Base-by-base conservation (phyloP, 441 rosid genomes). In the Bocquillonia castaneifolia region DNA sequence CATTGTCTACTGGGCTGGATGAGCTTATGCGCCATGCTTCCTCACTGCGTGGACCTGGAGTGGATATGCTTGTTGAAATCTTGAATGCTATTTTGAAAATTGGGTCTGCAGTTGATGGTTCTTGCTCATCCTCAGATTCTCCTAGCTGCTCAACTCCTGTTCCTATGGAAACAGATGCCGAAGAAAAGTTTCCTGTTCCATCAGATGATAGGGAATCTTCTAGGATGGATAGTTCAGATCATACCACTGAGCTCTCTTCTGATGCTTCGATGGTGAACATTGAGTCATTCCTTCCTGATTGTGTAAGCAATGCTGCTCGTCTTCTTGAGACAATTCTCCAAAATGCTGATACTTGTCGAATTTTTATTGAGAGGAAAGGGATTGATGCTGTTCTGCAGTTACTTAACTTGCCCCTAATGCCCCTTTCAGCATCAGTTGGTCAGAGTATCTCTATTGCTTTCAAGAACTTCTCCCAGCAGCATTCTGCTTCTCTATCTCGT, bases 261-360 rank as follows among this genome's bases (percentile, higher is more conserved):
- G 96, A 86, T 83, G 51, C 84, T 75, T 68, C 88, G 40, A 63
- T 64, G 20, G 75, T 63, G 71, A 87, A 86, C 53, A 60, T 80
- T 37, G 99, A 94, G 78, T 78, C 77, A 63, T 87, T 88, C 77
- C 93, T 94, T 71, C 96, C 97, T 51, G 97, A 90, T 74, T 90
- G 85, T 84, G 88, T 89, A 58, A 77, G 79, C 78, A 90, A 94
- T 83, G 87, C 75, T 73, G 87, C 92, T 72, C 94, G 93, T 53
- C 96, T 94, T 72, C 92, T 94, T 74, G 99, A 94, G 76, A 86
- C 96, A 55, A 82, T 94, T 76, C 97, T 94, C 81, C 98, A 94
- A 82, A 95, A 95, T 84, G 94, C 97, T 28, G 98, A 92, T 69
- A 89, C 93, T 37, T 95, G 98, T 59, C 92, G 92, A 47, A 78